Conservation (phyloP, 148 eudicot species). For the Dianthus caryophyllus region DNA sequence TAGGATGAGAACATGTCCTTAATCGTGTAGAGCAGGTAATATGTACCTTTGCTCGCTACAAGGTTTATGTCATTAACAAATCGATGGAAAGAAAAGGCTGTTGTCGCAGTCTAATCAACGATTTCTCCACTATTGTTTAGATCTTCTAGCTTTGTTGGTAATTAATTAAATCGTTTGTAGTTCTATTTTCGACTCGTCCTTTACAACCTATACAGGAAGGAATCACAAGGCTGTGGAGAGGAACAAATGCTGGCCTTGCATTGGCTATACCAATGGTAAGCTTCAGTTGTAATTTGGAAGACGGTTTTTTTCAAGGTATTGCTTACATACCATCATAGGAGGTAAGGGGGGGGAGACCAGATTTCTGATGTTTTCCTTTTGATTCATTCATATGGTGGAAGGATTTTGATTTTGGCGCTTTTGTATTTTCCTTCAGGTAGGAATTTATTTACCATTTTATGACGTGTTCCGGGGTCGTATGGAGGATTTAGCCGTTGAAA, state of each 20-base stretch:
- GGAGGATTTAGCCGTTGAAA: constrained; percentile 49
- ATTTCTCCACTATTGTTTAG: background rate
- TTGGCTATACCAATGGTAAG: constrained; percentile 94
- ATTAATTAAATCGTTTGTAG: background rate
- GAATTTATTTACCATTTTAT: constrained; percentile 87
- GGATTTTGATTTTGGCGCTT: background rate
- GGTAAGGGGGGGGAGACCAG: too few species aligned
- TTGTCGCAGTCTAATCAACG: too few species aligned
- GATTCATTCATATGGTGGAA: too few species aligned
- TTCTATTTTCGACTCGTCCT: background rate
- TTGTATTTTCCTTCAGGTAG: constrained; percentile 54
- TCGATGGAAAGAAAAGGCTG: too few species aligned
- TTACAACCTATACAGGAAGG: constrained; percentile 66
- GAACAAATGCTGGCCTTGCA: constrained; percentile 93
- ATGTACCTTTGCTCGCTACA: background rate
- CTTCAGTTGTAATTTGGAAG: background rate
- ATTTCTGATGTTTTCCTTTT: too few species aligned
- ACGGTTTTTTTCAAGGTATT: background rate
- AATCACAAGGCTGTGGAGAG: constrained; percentile 78
- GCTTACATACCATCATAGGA: too few species aligned
- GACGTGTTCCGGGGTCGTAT: constrained; percentile 67
- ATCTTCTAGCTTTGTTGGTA: background rate
- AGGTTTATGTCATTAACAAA: background rate
- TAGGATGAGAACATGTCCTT: too few species aligned
- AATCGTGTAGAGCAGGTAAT: background rate